Evolutionary conservation across 345 rosid genomes (phyloP).

Genomic region (Raphanus sativus): DNA sequence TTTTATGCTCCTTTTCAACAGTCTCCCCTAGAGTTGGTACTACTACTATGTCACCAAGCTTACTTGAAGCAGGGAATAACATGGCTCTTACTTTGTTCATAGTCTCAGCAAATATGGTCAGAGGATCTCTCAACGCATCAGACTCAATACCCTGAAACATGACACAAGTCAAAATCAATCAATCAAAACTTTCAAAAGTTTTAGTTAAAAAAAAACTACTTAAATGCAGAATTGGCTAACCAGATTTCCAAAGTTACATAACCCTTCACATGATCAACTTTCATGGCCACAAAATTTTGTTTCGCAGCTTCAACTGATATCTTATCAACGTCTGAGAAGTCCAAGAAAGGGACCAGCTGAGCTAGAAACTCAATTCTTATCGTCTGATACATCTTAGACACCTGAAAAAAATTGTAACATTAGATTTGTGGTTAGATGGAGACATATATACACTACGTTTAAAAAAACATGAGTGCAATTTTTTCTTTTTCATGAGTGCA

Average conservation of each 20-base stretch:
- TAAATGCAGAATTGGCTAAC: conserved; percentile 42
- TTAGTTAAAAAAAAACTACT: not conserved
- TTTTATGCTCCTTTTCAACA: conserved; percentile 88
- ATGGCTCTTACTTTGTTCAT: conserved; percentile 71
- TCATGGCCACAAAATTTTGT: conserved; percentile 73
- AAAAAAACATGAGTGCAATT: not conserved
- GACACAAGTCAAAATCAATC: not conserved
- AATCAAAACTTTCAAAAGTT: not conserved
- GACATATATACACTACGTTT: not conserved
- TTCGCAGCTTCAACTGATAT: conserved; percentile 92
- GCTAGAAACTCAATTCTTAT: conserved; percentile 75
- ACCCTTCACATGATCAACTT: conserved; percentile 84
- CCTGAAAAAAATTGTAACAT: conserved; percentile 45
- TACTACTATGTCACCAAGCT: conserved; percentile 49
- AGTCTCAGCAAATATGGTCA: conserved; percentile 71
- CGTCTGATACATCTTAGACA: conserved; percentile 81
- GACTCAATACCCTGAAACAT: conserved; percentile 77
- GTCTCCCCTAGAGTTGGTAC: conserved; percentile 70
- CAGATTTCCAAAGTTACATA: conserved; percentile 58
- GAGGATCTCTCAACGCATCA: conserved; percentile 70
- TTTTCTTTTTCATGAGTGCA: not conserved
- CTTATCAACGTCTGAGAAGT: conserved; percentile 80
- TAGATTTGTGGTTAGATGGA: not conserved
- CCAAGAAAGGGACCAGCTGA: conserved; percentile 79
- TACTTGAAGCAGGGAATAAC: conserved; percentile 67